These are phyloP conservation scores for Jackrogersella minutella DNA, from an alignment of 495 filamentous ascomycete genomes.

Conservation along the genomic window DNA sequence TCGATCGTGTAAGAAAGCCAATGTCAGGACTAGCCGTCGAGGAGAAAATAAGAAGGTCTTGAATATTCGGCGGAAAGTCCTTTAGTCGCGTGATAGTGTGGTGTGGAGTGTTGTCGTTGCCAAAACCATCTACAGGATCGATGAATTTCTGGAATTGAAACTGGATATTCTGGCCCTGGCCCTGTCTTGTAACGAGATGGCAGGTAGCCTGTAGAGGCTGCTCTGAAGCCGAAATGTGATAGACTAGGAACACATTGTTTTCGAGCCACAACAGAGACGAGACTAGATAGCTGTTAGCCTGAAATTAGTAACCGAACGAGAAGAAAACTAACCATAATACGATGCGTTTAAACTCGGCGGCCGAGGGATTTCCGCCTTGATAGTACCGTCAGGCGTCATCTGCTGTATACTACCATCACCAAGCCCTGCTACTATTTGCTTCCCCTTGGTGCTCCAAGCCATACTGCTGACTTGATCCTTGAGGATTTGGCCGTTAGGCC, in stretches of 20 bases:
- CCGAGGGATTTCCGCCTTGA: conserved; percentile 79
- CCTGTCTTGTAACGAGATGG: conserved; percentile 75
- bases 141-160: conserved; percentile 76
- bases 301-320: conserved; percentile 29
- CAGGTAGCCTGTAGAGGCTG: conserved; percentile 69
- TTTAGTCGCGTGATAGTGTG: conserved; percentile 78
- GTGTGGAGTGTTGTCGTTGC: conserved; percentile 70
- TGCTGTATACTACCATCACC: conserved; percentile 82
- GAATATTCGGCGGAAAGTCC: conserved; percentile 78
- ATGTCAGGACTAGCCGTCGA: conserved; percentile 83
- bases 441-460: conserved; percentile 91
- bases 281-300: conserved; percentile 58
- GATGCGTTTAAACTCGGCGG: conserved; percentile 72
- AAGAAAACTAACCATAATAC: conserved; percentile 69
- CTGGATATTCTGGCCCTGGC: too few relatives aligned
- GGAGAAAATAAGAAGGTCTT: conserved; percentile 80
- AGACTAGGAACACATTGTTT: conserved; percentile 81
- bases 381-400: conserved; percentile 79
- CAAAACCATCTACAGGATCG: conserved; percentile 75
- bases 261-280: conserved; percentile 90
- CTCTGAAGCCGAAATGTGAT: conserved; percentile 71
- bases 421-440: conserved; percentile 89
- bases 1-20: conserved; percentile 76
- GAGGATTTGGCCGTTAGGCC: conserved; percentile 70
- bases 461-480: conserved; percentile 81